Base-by-base conservation (phyloP, 2,329 filamentous ascomycete species). In the Epicoccum nigrum region DNA sequence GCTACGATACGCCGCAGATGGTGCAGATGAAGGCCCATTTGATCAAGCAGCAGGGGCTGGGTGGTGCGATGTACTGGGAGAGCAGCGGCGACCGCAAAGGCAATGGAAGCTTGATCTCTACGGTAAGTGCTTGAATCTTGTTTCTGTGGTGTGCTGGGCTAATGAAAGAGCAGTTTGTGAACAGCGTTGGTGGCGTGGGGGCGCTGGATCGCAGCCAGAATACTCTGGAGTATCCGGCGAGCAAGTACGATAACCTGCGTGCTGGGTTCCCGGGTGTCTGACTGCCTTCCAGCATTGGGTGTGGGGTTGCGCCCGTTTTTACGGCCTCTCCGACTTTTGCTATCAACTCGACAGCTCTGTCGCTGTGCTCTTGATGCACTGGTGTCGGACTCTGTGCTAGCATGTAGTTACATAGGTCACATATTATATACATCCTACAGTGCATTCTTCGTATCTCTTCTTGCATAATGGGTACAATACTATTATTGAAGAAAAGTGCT, bases 221-320 rank as follows among this genome's bases (percentile, higher is more conserved):
- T 59, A 83, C 84, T 60, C 67, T 90, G 30, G 73, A 75, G 31
- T 90, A 85, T 65, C 87, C 87, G 4, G 73, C 81, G 41, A 84
- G 79, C 38, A 88, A 87, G 74, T 91, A 89, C 62, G 86, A 89
- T 43, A 91, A 91, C 65, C 59, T 91, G 48, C 53, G 55, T 9
- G 53, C 37, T 15, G 59, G 58, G 8, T 59, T 68, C 8, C 62
- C 62, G 3, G 62, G 60, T 17, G 61, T 63, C 43, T 48, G 40
- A 45, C 34, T 45, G 13, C 28, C 9, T 7, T 13, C 12, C 13
- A 30, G 11, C 1, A 11, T 13, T 12, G 50, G 34, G 3, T 2
- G 9, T 9, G 23, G n/a, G 16, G n/a, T 28, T 2, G 20, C 20
- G 17, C 11, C 37, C 23, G 37, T 11, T 0, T 3, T 27, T 8